These are phyloP conservation scores for Cornus controversa DNA, from an alignment of 148 eudicot genomes.

Conservation along the genomic window DNA sequence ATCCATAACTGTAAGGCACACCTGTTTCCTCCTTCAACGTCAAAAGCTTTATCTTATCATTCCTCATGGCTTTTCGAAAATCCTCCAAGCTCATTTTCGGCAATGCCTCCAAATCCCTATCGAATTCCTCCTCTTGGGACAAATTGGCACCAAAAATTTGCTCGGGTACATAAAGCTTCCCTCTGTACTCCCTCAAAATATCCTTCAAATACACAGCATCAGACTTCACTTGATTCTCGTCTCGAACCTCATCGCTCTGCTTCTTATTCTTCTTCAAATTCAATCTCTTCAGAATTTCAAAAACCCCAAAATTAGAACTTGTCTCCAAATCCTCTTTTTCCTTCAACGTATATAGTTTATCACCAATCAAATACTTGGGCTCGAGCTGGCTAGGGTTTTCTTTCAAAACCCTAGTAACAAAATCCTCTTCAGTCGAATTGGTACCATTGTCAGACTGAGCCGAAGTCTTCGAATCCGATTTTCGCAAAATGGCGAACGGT, in stretches of 20 bases:
- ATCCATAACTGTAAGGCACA: constrained; percentile 27
- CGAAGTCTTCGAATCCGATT: constrained; percentile 24
- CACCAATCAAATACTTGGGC: constrained; percentile 59
- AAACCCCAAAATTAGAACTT: constrained; percentile 24
- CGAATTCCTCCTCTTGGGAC: constrained; percentile 76
- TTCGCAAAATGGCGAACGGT: constrained; percentile 26
- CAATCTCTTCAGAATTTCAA: constrained; percentile 43
- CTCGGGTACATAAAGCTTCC: constrained; percentile 88
- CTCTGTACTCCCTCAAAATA: constrained; percentile 72
- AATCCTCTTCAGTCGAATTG: constrained; percentile 44
- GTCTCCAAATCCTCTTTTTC: constrained; percentile 48
- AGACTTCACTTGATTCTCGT: constrained; percentile 22
- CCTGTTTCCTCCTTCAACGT: constrained; percentile 51
- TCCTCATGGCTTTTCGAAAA: constrained; percentile 49
- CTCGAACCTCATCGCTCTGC: constrained; percentile 25
- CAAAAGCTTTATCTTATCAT: constrained; percentile 64
- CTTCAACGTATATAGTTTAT: constrained; percentile 55
- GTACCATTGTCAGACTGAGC: constrained; percentile 1
- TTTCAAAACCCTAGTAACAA: constrained; percentile 73
- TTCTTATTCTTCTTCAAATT: constrained; percentile 30
- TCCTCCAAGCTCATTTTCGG: constrained; percentile 67
- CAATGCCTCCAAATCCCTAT: constrained; percentile 44
- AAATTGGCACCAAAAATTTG: constrained; percentile 58
- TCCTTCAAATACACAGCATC: constrained; percentile 72
- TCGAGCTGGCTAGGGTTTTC: constrained; percentile 90